Percentiles rank a stretch among this genome's conserved stretches.
These are phyloP conservation scores for Salix purpurea DNA, from an alignment of 345 rosid species.

Conservation along the genomic window DNA sequence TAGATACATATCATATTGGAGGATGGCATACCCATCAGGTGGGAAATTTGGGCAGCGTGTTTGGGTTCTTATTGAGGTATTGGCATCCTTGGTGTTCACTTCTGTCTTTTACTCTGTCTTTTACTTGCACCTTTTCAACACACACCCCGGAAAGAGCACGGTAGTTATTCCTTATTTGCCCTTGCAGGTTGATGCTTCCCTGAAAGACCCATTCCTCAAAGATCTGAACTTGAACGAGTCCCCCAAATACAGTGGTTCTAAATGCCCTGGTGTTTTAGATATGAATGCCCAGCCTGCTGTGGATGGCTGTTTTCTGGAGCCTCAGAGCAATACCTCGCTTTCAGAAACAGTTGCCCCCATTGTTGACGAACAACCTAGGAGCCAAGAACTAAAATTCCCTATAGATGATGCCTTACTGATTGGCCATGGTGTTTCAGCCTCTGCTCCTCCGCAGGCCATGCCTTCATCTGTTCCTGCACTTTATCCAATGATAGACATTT, in stretches of 20 bases:
- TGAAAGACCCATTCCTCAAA: constrained; percentile 23
- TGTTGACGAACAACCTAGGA: constrained; percentile 26
- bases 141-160: not conserved
- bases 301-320: constrained; percentile 23
- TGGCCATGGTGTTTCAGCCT: constrained; percentile 25
- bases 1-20: constrained; percentile 83
- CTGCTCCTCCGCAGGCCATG: constrained; percentile 20
- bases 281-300: constrained; percentile 31
- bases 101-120: not conserved
- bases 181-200: constrained; percentile 60
- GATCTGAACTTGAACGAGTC: constrained; percentile 71
- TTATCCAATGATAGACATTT: constrained; percentile 47
- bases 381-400: constrained; percentile 35
- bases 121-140: not conserved
- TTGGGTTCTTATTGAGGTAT: constrained; percentile 86
- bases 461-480: constrained; percentile 27
- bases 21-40: constrained; percentile 65
- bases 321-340: constrained; percentile 6
- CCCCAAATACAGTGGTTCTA: constrained; percentile 33
- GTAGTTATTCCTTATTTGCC: not conserved
- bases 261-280: constrained; percentile 24
- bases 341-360: constrained; percentile 16
- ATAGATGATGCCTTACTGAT: constrained; percentile 35
- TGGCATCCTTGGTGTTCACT: not conserved
- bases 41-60: constrained; percentile 84